phyloP scores from a whole-genome alignment of 495 filamentous ascomycete genomes.

The Daldinia decipiens region DNA sequence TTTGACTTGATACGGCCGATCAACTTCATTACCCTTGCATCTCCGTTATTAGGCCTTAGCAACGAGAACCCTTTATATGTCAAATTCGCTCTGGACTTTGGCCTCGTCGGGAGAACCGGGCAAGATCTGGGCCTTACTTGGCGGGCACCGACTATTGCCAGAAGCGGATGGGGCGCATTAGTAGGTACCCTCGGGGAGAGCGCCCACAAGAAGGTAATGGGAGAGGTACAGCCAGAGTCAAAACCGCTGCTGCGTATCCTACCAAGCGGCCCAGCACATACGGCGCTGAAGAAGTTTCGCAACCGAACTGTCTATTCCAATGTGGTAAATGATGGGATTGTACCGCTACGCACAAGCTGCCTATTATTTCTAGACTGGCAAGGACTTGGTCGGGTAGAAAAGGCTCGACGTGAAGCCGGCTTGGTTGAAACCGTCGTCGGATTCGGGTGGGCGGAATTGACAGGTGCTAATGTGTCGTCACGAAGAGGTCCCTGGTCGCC shows the following conservation, averaged over 20 bases:
- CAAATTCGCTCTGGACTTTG: slow-evolving; percentile 95
- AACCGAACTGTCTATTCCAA: slow-evolving; percentile 96
- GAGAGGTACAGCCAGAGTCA: slow-evolving; percentile 74
- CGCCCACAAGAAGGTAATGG: slow-evolving; percentile 70
- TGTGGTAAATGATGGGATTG: slow-evolving; percentile 98
- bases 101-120: slow-evolving; percentile 91
- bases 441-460: slow-evolving; percentile 96
- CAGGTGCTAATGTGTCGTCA: slow-evolving; percentile 70
- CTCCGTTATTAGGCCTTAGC: slow-evolving; percentile 90
- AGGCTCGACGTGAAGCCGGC: slow-evolving; percentile 90
- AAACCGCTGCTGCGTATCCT: slow-evolving; percentile 92
- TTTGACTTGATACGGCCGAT: slow-evolving; percentile 87
- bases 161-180: slow-evolving; percentile 88
- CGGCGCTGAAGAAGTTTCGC: slow-evolving; percentile 83
- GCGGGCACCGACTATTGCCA: slow-evolving; percentile 83
- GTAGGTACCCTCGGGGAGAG: slow-evolving; percentile 78
- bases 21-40: slow-evolving; percentile 93
- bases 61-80: slow-evolving; percentile 98
- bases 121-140: slow-evolving; percentile 95
- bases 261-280: slow-evolving; percentile 91
- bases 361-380: slow-evolving; percentile 98
- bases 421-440: slow-evolving; percentile 89
- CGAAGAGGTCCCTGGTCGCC: slow-evolving; percentile 52
- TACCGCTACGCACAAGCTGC: slow-evolving; percentile 93
- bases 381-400: slow-evolving; percentile 90